Base-by-base conservation (phyloP, 768 basidiomycete species). In the Calocybe cyanea region DNA sequence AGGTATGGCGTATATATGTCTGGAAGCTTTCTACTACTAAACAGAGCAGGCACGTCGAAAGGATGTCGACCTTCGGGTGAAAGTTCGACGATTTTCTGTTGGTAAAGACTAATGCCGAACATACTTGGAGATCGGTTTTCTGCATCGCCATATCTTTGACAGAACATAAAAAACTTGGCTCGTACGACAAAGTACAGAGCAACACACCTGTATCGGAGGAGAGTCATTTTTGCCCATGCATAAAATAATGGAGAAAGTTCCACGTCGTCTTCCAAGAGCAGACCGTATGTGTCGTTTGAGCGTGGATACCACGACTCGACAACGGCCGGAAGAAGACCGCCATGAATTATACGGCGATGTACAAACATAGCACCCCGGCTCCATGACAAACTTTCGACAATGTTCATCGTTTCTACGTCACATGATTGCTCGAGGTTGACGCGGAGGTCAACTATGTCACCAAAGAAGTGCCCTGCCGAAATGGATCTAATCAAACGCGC, bases 301-400 rank as follows among this genome's bases (percentile, higher is more conserved):
- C 69, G 64, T 4, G 92, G 91, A 58, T 89, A 93, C 90, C 92
- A 94, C 4, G 88, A 87, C 63, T 92, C 91, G 11, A 92, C 85
- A 11, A 94, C 81, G 5, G 91, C 87, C 2, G 87, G 75, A 43
- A 93, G 76, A 15, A 93, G 70, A 3, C 90, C 91, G 2, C 81
- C 90, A 46, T 82, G 83, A n/a, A 87, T 64, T 45, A 91, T 73
- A 19, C 92, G 78, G 56, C 83, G 87, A 43, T 89, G 81, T 6
- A 87, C 55, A 46, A 75, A 76, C 6, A 81, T 52, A 30, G 63
- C 54, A 4, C 89, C 88, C 51, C 80, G 72, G 0, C 57, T 57
- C 91, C 90, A 92, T 4, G 62, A 40, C 23, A 80, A 70, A 17
- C 69, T 61, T 43, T 75, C 63, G 2, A 75, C 73, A 7, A 84